Evolutionary conservation across 106 monocot species (phyloP).

Genomic region (Hemerocallis citrina): DNA sequence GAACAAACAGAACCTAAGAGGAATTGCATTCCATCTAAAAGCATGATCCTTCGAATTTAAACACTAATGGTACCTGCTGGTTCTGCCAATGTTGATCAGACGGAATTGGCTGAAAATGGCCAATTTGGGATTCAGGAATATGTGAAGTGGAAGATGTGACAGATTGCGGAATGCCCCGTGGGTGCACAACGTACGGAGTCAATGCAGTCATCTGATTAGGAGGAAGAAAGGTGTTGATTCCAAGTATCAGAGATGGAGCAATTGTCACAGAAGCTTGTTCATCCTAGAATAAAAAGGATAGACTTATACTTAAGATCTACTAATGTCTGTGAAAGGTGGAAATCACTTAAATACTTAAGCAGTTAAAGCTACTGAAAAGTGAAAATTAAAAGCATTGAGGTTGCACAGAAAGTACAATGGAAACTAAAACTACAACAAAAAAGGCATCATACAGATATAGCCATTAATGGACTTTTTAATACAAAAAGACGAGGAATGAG

Average conservation of each 20-base stretch:
- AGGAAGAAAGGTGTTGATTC: slow-evolving; percentile 42
- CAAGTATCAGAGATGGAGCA: slow-evolving; percentile 43
- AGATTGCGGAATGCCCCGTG: slow-evolving; percentile 58
- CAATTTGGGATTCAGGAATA: slow-evolving; percentile 35
- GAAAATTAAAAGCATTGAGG: not conserved
- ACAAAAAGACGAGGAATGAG: no score
- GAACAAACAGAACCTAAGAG: no score
- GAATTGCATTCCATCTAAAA: not conserved
- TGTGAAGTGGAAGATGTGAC: slow-evolving; percentile 36
- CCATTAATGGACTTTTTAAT: not conserved
- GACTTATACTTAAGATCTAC: not conserved
- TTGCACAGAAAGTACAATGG: not conserved
- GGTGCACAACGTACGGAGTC: slow-evolving; percentile 67
- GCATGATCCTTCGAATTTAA: not conserved
- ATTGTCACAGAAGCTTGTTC: slow-evolving; percentile 32
- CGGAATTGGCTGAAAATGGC: slow-evolving; percentile 34
- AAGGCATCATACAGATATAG: not conserved
- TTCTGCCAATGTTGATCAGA: slow-evolving; percentile 31
- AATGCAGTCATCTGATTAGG: slow-evolving; percentile 46
- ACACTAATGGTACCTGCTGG: slow-evolving; percentile 38
- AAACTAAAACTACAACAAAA: not conserved
- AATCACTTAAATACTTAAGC: not conserved
- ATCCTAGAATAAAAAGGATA: slow-evolving; percentile 18
- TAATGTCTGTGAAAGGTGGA: not conserved
- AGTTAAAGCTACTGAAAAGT: no score